These are phyloP conservation scores for Dalbergia cochinchinensis DNA, from an alignment of 306 rosid species.

Conservation along the genomic window DNA sequence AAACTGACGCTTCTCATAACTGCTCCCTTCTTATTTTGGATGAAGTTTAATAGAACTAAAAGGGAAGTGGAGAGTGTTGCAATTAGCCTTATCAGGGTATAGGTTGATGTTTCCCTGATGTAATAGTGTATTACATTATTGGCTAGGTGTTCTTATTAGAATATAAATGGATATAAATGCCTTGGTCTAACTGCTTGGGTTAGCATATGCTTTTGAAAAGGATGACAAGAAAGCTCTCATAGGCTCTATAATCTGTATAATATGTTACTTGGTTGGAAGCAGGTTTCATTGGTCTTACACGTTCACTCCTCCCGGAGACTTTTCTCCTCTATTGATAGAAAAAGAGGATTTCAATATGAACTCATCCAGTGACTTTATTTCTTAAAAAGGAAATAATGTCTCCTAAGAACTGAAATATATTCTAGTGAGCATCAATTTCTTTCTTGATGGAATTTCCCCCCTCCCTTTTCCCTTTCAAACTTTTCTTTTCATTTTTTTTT, in stretches of 20 bases:
- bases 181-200: constrained; percentile 20
- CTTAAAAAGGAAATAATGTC: constrained; percentile 19
- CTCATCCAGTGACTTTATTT: constrained; percentile 46
- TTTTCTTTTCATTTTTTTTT: neutral
- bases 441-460: constrained; percentile 44
- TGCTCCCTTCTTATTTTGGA: constrained; percentile 3
- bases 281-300: constrained; percentile 44
- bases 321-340: constrained; percentile 40
- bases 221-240: constrained; percentile 20
- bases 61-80: neutral
- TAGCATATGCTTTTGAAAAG: constrained; percentile 36
- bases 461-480: neutral
- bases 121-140: neutral
- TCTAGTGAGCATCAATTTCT: constrained; percentile 55
- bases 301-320: constrained; percentile 45
- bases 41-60: neutral
- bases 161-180: constrained; percentile 21
- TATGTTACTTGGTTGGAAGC: constrained; percentile 44
- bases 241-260: constrained; percentile 33
- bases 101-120: constrained; percentile 9
- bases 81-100: constrained; percentile 5
- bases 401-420: constrained; percentile 42
- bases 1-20: neutral
- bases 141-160: constrained; percentile 6
- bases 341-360: constrained; percentile 50